Evolutionary conservation across 164 flowering plant genomes (phyloP), one percentile per base, ranked within the genome.

Genomic region (Chimonanthus salicifolius): DNA sequence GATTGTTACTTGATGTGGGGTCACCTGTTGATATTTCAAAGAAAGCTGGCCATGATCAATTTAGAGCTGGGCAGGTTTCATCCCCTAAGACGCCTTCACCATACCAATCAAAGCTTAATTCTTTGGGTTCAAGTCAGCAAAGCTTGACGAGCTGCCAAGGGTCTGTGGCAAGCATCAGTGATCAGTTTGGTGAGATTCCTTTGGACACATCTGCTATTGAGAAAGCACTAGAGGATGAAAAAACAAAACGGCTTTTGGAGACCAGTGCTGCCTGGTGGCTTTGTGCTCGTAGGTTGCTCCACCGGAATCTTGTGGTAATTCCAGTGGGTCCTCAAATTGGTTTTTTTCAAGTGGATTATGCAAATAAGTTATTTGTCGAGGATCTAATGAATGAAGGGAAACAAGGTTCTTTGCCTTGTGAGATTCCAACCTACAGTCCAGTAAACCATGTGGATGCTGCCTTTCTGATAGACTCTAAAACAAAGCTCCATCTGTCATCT

Each of bases 231-330:
- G 82, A 70, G 47, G 86, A 92, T 79, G 85, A 87, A 78, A 80
- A 74, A 51, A 72, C 84, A 7, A 86, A 79, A 80, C 85, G 86
- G 64, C 81, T 89, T 77, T 68, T 89, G 72, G 84, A 96, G 77
- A 81, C 75, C 18, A 83, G 84, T 77, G 82, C 85, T 64, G 62
- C 74, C 68, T 74, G 83, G n/a, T 89, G 90, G 92, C 78, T 95
- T 71, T 74, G 54, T 72, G 78, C 81, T 74, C 92, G 92, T 33
- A 58, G 50, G 71, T 74, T 96, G 72, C 85, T 96, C 43, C 72
- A 7, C 77, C 97, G 98, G 48, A 94, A 96, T 84, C 63, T 92
- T 70, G 91, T 92, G 48, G 65, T 77, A 13, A 75, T 96, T 49
- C 97, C 92, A 21, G 69, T 89, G 64, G 82, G 87, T 69, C 79